Conservation (phyloP, 768 basidiomycete species). For the Podaxis rugospora region DNA sequence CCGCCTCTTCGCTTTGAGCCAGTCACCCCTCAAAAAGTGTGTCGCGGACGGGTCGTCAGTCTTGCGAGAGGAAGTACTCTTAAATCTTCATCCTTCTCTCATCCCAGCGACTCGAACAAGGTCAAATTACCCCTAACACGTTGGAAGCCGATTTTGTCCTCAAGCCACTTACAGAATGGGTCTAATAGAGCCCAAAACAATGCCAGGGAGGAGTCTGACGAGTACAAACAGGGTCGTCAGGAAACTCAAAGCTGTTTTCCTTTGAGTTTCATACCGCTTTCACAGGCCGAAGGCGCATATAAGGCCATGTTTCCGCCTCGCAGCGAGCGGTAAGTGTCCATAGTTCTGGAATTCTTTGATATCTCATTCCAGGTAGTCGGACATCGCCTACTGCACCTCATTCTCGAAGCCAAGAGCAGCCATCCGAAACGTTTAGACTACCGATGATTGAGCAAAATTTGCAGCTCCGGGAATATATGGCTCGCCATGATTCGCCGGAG, state of each 20-base stretch:
- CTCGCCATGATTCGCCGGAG: background rate
- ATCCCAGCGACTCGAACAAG: background rate
- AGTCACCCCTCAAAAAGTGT: background rate
- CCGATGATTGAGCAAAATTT: too few relatives aligned
- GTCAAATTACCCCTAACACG: background rate
- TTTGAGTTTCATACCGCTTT: conserved; percentile 25
- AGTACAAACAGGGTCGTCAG: background rate
- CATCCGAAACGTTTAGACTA: too few relatives aligned
- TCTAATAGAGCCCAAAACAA: background rate
- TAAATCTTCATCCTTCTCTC: background rate
- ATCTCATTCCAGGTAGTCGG: background rate
- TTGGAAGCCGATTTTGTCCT: background rate
- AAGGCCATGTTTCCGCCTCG: conserved; percentile 12
- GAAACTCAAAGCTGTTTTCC: conserved; percentile 18
- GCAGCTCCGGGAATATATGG: background rate
- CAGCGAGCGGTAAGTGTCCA: conserved; percentile 8
- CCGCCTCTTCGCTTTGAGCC: conserved; percentile 14
- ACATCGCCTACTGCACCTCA: background rate
- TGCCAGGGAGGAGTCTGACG: background rate
- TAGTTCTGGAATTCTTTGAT: background rate
- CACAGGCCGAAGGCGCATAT: conserved; percentile 23
- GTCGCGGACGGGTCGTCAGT: background rate
- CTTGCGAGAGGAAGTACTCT: background rate
- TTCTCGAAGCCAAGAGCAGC: background rate
- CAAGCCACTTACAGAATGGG: background rate